Base-by-base conservation (phyloP, 371 early-diverging fungal species). In the Syncephalastrum contaminatum region DNA sequence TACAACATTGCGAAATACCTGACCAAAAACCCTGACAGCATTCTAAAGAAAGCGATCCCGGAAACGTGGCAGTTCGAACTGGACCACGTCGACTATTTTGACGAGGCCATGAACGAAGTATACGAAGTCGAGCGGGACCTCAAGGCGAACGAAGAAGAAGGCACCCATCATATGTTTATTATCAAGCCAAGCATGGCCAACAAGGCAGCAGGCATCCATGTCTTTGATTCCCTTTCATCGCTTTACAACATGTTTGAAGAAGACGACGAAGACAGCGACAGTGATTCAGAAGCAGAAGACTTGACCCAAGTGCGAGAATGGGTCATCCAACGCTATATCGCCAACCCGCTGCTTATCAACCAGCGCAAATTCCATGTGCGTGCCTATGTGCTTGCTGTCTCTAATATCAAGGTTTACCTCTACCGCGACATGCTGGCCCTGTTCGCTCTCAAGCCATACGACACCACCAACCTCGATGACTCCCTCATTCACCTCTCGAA, bases 281-380 rank as follows among this genome's bases (percentile, higher is more conserved):
- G 62, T 0, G 60, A 66, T 44, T 69, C 60, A 5, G 69, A 65
- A 48, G 48, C 45, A 24, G 78, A 71, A 19, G 75, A 79, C 46
- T 45, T 81, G 25, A 69, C 81, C 10, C 86, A 86, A 55, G 75
- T 87, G 16, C 74, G 85, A 42, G 89, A 88, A 58, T 88, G 85
- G 85, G 88, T 88, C 13, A 78, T 88, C 16, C 88, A 88, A 56
- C 73, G 83, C 3, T 88, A 88, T 59, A 80, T 88, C 12, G 67
- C 76, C 48, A 60, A 70, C 3, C 89, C 89, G 1, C 53, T 88
- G 30, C 61, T 88, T 21, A 66, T 87, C 21, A 48, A 74, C n/a
- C 65, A 77, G 18, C 81, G 86, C 62, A 88, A 88, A 61, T 88
- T 88, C 69, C 89, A 88, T 57, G 74, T 88, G 6, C 82, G 89